Conservation (phyloP, 768 basidiomycete species). For the Lyophyllum atratum region DNA sequence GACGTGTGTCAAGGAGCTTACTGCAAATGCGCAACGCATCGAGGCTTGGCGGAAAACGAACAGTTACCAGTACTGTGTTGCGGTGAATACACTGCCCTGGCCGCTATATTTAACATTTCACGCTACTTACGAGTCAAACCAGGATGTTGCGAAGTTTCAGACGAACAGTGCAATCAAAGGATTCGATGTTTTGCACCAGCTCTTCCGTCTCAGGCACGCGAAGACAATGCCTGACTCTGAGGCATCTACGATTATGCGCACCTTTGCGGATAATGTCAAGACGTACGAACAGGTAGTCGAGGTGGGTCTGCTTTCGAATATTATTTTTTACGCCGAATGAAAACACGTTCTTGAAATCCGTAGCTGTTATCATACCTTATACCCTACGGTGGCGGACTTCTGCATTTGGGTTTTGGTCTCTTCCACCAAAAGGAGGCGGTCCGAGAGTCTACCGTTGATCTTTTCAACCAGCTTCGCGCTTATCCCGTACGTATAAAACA, state of each 20-base stretch:
- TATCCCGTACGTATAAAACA: constrained; percentile 63
- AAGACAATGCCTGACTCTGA: constrained; percentile 76
- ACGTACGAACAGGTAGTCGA: constrained; percentile 90
- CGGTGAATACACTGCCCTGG: constrained; percentile 42
- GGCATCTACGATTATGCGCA: constrained; percentile 71
- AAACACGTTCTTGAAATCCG: neutral
- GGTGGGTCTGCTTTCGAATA: constrained; percentile 41
- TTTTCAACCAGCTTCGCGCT: constrained; percentile 77
- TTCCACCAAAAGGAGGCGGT: constrained; percentile 85
- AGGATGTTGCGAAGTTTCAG: constrained; percentile 71
- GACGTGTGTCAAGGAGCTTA: constrained; percentile 66
- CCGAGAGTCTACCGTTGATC: constrained; percentile 78
- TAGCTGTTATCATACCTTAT: constrained; percentile 83
- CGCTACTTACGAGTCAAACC: constrained; percentile 3
- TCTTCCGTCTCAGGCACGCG: constrained; percentile 75
- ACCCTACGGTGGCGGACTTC: constrained; percentile 77
- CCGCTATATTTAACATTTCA: neutral
- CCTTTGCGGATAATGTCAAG: constrained; percentile 69
- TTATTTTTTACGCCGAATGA: neutral
- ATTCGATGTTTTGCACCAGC: constrained; percentile 86
- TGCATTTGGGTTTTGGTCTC: constrained; percentile 85
- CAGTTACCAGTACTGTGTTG: constrained; percentile 71
- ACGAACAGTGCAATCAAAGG: constrained; percentile 65
- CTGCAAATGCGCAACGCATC: constrained; percentile 77
- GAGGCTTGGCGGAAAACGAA: constrained; percentile 92